phyloP scores from a whole-genome alignment of 768 basidiomycete genomes.

The Leccinum olivaceopallidum region DNA sequence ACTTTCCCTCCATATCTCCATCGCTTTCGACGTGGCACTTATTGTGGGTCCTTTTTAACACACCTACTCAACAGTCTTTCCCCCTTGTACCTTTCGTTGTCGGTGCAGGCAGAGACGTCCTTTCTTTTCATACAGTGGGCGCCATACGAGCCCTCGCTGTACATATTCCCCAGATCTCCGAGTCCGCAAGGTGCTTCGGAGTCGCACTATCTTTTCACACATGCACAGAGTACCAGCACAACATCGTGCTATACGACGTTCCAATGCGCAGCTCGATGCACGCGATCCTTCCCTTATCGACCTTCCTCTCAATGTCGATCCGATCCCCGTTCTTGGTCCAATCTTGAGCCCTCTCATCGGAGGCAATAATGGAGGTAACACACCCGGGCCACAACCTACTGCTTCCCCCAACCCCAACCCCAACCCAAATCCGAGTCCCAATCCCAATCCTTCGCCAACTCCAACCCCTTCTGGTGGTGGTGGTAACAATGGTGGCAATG shows the following conservation, averaged over 20 bases:
- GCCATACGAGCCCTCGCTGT: not conserved
- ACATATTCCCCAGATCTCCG: not conserved
- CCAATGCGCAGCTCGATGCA: constrained; percentile 26
- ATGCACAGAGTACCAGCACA: constrained; percentile 17
- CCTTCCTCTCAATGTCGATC: constrained; percentile 29
- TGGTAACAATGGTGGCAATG: not conserved
- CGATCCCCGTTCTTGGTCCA: constrained; percentile 42
- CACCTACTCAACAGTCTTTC: not conserved
- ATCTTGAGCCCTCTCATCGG: constrained; percentile 38
- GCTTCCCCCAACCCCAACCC: not conserved
- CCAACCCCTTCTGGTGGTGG: not conserved
- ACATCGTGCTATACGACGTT: constrained; percentile 15
- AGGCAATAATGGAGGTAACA: constrained; percentile 6
- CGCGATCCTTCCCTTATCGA: constrained; percentile 43
- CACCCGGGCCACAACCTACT: constrained; percentile 6
- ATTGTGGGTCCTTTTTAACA: constrained; percentile 1
- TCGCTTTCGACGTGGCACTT: constrained; percentile 1
- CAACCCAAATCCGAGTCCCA: not conserved
- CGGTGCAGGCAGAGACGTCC: constrained; percentile 19
- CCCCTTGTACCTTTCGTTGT: constrained; percentile 6
- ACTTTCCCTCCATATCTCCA: constrained; percentile 12
- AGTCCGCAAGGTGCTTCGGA: constrained; percentile 1
- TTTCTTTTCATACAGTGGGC: constrained; percentile 21
- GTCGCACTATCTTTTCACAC: constrained; percentile 7
- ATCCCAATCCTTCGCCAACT: not conserved